Base-by-base conservation (phyloP, 2,329 filamentous ascomycete species). In the Curvularia lunata region DNA sequence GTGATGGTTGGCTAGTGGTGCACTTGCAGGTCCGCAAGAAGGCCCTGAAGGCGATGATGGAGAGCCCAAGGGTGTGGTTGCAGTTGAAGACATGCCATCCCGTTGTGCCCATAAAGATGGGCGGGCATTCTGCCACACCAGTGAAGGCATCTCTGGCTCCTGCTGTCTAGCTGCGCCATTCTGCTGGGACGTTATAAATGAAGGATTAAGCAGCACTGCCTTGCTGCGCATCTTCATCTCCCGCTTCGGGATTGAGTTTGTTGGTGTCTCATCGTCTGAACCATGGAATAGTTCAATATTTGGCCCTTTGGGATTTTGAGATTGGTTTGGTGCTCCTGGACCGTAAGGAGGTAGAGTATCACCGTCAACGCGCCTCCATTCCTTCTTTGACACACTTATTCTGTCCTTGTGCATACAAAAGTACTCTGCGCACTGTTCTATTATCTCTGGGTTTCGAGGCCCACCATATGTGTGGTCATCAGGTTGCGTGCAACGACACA, bases 21-120 rank as follows among this genome's bases (percentile, higher is more conserved):
- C 16, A 7, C 21, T 34, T 25, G 13, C 28, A 1, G 18, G 18
- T 2, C 5, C 32, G 34, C 25, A 8, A 13, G 13, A 34, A 37
- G 19, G 7, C 23, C 28, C 10, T 23, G 13, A 43, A 28, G 38
- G 8, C 25, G 27, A 32, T 27, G 42, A 30, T 2, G 54, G 53
- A 6, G 47, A 19, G 7, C 66, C 66, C 19, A 69, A 38, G 2
- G 64, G 65, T 4, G 66, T 69, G 45, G 61, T 68, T 3, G 40
- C 16, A 3, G 18, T 16, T 1, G 64, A 59, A 5, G 50, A 54
- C 1, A 10, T 23, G 1, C 19, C 21, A 4, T 37, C 8, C 13
- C 18, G 23, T 23, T 30, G 12, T 2, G 32, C 27, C 18, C 54
- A 65, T 2, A 64, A 12, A 13, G 61, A 66, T 7, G 65, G 59